phyloP scores from a whole-genome alignment of 257 asterid species.

The Lantana camara region DNA sequence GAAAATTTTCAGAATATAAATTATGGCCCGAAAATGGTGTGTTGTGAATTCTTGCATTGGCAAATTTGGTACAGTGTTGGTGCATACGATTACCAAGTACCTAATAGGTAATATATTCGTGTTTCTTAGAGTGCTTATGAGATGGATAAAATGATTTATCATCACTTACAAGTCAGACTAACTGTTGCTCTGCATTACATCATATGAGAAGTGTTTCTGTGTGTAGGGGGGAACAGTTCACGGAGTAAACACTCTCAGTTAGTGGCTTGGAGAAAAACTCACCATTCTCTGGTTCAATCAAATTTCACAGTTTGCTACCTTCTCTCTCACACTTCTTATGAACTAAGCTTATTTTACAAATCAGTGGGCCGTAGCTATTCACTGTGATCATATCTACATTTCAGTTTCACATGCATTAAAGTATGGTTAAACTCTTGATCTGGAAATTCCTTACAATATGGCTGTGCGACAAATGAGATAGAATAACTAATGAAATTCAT shows the following conservation, averaged over 20 bases:
- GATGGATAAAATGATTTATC: background rate
- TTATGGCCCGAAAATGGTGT: too few relatives aligned
- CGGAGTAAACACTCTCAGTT: background rate
- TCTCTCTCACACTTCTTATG: background rate
- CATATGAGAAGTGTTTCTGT: background rate
- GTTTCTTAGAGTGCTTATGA: conserved; percentile 2
- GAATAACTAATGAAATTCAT: too few relatives aligned
- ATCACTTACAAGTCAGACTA: background rate
- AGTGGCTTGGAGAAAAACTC: background rate
- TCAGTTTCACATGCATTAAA: background rate
- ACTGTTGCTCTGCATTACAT: background rate
- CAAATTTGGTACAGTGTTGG: too few relatives aligned
- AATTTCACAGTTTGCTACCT: background rate
- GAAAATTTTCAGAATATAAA: too few relatives aligned
- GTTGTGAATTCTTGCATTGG: too few relatives aligned
- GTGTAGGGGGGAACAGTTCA: background rate
- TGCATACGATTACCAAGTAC: conserved; percentile 10
- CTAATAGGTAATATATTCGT: background rate
- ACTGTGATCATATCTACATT: conserved; percentile 4
- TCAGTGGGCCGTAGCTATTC: conserved; percentile 13
- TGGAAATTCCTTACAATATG: too few relatives aligned
- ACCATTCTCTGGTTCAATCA: background rate
- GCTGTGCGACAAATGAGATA: too few relatives aligned
- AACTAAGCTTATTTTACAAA: background rate
- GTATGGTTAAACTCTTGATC: too few relatives aligned